Conservation (phyloP, 371 early-diverging fungal species). For the Apophysomyces elegans region DNA sequence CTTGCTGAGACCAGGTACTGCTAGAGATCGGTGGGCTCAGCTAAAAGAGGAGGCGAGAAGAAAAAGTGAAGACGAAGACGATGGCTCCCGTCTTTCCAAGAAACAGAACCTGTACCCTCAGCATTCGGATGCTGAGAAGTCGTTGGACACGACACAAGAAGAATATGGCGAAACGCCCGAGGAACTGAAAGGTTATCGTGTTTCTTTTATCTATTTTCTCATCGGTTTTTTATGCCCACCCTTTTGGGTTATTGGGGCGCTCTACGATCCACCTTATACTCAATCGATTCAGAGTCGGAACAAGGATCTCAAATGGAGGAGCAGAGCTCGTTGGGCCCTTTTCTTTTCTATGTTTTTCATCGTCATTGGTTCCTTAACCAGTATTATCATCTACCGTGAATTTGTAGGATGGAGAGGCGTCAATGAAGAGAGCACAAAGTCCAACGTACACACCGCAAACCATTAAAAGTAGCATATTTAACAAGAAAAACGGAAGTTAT, state of each 20-base stretch:
- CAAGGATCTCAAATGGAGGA: constrained; percentile 3
- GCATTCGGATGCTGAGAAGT: no score
- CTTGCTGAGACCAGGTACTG: background rate
- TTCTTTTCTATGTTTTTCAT: constrained; percentile 2
- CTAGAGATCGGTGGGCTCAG: background rate
- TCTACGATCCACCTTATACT: constrained; percentile 21
- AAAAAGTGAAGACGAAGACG: background rate
- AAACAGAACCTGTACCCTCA: background rate
- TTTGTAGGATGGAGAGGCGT: background rate
- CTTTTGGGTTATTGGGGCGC: constrained; percentile 38
- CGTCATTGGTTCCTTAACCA: background rate
- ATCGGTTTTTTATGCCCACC: constrained; percentile 48
- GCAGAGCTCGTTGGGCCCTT: constrained; percentile 5
- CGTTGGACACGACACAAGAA: background rate
- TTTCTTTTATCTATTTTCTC: constrained; percentile 37
- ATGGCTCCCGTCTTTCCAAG: background rate
- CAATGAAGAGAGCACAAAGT: background rate
- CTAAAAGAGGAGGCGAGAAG: constrained; percentile 1
- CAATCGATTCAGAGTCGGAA: constrained; percentile 6
- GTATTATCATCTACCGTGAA: constrained; percentile 1
- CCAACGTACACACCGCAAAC: background rate
- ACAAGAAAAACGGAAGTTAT: no score
- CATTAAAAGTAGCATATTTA: background rate
- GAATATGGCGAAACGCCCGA: background rate
- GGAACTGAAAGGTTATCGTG: constrained; percentile 14